phyloP scores from a whole-genome alignment of 441 rosid species.

The Arabidopsis lyrata region DNA sequence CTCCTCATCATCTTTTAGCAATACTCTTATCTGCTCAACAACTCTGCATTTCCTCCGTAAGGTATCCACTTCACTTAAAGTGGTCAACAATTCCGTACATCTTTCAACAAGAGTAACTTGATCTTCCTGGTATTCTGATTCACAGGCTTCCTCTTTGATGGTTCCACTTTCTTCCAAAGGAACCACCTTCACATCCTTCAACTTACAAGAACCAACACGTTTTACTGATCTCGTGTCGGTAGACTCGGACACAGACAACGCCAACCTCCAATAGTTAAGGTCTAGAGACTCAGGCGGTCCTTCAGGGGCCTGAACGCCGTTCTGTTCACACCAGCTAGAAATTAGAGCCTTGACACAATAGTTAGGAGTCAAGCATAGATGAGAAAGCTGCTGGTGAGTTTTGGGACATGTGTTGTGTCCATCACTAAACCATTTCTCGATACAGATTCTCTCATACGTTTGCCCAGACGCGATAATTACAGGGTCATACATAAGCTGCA shows the following conservation, averaged over 20 bases:
- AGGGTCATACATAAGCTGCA: conserved; percentile 97
- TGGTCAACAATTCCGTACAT: conserved; percentile 56
- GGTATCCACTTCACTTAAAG: conserved; percentile 61
- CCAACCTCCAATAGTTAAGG: conserved; percentile 92
- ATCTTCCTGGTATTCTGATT: conserved; percentile 52
- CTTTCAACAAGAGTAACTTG: conserved; percentile 53
- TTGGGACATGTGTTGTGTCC: conserved; percentile 95
- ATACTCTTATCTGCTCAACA: conserved; percentile 72
- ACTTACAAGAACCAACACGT: conserved; percentile 55
- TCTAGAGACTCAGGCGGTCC: conserved; percentile 91
- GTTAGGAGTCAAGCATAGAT: conserved; percentile 89
- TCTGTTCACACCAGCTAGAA: conserved; percentile 95
- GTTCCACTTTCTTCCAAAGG: conserved; percentile 77
- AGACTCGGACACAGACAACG: conserved; percentile 74
- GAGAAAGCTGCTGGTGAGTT: conserved; percentile 80
- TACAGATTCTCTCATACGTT: conserved; percentile 90
- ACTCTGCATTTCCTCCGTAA: conserved; percentile 63
- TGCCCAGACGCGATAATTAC: conserved; percentile 98
- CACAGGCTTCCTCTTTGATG: conserved; percentile 60
- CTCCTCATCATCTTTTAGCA: conserved; percentile 91
- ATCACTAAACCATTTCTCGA: conserved; percentile 96
- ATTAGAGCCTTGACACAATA: conserved; percentile 95
- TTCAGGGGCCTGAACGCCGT: conserved; percentile 76
- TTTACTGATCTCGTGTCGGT: conserved; percentile 61
- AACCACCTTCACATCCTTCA: conserved; percentile 72